Evolutionary conservation across 768 basidiomycete species (phyloP).

Genomic region (Lentinus brumalis): DNA sequence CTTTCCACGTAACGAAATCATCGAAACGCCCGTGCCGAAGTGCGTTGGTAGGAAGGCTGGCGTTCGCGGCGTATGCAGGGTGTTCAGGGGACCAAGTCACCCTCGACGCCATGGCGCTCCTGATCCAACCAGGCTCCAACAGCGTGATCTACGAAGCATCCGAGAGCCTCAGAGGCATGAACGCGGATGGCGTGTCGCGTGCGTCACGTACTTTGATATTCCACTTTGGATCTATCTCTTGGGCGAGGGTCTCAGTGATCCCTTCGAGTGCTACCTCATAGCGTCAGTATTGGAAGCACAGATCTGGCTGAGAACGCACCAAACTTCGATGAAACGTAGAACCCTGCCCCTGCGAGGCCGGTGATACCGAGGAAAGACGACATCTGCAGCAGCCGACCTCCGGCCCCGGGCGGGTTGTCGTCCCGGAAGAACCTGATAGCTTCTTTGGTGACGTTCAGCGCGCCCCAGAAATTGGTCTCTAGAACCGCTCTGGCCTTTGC

Average conservation of each 20-base stretch:
- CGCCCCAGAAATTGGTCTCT: constrained; percentile 33
- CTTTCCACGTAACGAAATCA: neutral
- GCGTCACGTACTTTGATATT: constrained; percentile 30
- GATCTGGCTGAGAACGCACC: neutral
- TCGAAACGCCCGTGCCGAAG: no score
- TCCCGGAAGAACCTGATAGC: constrained; percentile 40
- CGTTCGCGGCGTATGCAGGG: constrained; percentile 6
- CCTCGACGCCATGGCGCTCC: neutral
- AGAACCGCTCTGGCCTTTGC: constrained; percentile 20
- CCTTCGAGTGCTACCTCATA: constrained; percentile 29
- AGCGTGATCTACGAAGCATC: constrained; percentile 5
- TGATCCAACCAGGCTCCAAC: constrained; percentile 12
- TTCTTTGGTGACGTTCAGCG: constrained; percentile 31
- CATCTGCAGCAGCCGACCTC: constrained; percentile 37
- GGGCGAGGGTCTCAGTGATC: constrained; percentile 28
- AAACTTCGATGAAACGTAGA: neutral
- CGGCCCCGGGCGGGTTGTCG: constrained; percentile 33
- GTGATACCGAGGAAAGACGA: neutral
- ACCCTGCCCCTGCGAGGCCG: neutral
- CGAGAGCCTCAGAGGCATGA: no score
- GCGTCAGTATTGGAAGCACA: neutral
- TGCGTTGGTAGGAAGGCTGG: no score
- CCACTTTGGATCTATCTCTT: constrained; percentile 37
- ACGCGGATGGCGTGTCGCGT: no score
- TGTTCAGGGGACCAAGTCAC: neutral